Percentiles rank a stretch among this genome's conserved stretches.
These are phyloP conservation scores for Euphorbia schlechtendalii DNA, from an alignment of 441 rosid species.

Conservation along the genomic window DNA sequence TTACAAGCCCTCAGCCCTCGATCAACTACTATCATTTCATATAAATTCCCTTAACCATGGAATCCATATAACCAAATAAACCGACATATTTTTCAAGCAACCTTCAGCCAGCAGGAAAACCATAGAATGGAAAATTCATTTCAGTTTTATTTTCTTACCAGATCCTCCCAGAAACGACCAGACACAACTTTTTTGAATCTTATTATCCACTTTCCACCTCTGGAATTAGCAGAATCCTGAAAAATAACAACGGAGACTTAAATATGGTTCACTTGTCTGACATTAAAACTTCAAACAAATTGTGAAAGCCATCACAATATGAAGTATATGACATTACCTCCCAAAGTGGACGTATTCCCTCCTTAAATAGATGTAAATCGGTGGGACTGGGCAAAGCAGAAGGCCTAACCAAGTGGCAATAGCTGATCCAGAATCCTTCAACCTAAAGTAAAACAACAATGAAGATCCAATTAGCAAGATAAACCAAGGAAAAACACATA, in stretches of 20 bases:
- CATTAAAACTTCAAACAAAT: background rate
- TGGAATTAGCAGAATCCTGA: slow-evolving; percentile 92
- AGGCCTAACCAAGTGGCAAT: slow-evolving; percentile 86
- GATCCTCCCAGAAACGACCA: slow-evolving; percentile 97
- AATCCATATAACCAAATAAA: background rate
- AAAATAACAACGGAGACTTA: slow-evolving; percentile 11
- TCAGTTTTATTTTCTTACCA: slow-evolving; percentile 45
- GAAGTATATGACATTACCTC: slow-evolving; percentile 45
- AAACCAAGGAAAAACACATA: slow-evolving; percentile 11
- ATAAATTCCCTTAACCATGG: too few species aligned
- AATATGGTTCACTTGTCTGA: background rate
- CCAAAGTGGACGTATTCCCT: slow-evolving; percentile 90
- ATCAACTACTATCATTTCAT: background rate
- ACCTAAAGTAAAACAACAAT: slow-evolving; percentile 38
- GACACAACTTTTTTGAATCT: slow-evolving; percentile 88
- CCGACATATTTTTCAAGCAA: background rate
- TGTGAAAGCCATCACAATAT: slow-evolving; percentile 2
- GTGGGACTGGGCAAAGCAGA: slow-evolving; percentile 90
- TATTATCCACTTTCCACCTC: slow-evolving; percentile 97
- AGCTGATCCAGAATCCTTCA: slow-evolving; percentile 92
- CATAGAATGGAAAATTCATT: background rate
- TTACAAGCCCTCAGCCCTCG: background rate
- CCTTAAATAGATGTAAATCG: slow-evolving; percentile 92
- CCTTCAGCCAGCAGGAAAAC: background rate
- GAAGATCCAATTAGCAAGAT: slow-evolving; percentile 16